Conservation (phyloP, 73 alveolate genomes). For the Paramecium pentaurelia region DNA sequence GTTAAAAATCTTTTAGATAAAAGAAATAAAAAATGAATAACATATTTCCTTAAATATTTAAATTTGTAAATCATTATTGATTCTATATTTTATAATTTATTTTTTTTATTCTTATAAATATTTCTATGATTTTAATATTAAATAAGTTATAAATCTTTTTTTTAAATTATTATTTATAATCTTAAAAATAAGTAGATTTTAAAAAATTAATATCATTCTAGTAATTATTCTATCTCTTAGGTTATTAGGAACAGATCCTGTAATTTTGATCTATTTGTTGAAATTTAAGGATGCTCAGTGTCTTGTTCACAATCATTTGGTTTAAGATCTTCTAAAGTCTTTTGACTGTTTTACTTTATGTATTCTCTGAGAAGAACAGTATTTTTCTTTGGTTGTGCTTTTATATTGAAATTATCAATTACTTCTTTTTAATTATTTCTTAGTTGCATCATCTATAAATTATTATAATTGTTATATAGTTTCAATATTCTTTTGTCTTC, state of each 20-base stretch:
- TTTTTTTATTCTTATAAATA: too few species aligned
- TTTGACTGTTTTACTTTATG: neutral
- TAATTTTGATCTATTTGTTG: neutral
- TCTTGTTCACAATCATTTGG: neutral
- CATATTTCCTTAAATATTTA: neutral
- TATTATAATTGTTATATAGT: neutral
- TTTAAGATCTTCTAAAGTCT: neutral
- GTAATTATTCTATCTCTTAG: neutral
- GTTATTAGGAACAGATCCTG: neutral
- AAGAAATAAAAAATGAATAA: neutral
- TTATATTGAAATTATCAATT: neutral
- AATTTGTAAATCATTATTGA: neutral
- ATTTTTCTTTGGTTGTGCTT: neutral
- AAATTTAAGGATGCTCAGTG: neutral
- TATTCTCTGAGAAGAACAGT: neutral
- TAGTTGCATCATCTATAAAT: neutral
- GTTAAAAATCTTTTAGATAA: slow-evolving; percentile 37
- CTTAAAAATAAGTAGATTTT: neutral
- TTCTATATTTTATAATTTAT: neutral
- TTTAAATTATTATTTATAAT: neutral
- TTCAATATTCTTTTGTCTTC: neutral
- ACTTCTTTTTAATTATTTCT: neutral
- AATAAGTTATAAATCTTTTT: too few species aligned
- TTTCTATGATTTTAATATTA: neutral
- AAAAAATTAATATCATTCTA: neutral